Evolutionary conservation across 2,329 filamentous ascomycete genomes (phyloP), one percentile per base, ranked within the genome.

Genomic region (Conoideocrella luteorostrata): DNA sequence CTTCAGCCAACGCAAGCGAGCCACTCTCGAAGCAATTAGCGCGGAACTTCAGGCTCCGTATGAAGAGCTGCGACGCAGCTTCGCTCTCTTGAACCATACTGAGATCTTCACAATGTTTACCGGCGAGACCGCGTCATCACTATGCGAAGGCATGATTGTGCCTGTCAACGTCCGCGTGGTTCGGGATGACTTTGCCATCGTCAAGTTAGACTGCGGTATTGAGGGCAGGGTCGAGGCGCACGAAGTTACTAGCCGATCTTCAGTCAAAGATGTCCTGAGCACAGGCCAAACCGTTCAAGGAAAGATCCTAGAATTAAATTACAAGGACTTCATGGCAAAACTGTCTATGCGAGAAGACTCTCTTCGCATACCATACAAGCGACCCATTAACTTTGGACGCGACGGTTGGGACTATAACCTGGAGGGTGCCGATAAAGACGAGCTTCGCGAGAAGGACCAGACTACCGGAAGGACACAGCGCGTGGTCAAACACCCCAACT

Each of bases 51-150:
- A 93, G 56, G 83, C 85, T 17, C 90, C 93, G 1, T 98, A 95
- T 61, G 93, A 98, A 66, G 93, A 98, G 63, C 74, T 98, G 44
- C 82, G 93, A 36, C 84, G 87, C 54, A 82, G 83, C 50, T 96
- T 94, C 59, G 75, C 78, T 35, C 67, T 76, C 40, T 70, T 95
- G 32, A 72, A 71, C 21, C 74, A 82, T 0, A 83, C 90, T 18
- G 88, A 95, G 53, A 80, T 95, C 47, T 98, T 97, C 65, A 93
- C 89, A 30, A 96, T 96, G 84, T 81, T 97, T 44, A 97, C 93
- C 3, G 93, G 91, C 46, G 93, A 98, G 66, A 97, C 88, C 1
- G 75, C 78, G 47, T 84, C 93, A 1, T 87, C 88, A 1, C 71
- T 98, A 9, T 79, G 80, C 41, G 86, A 91, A 56, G 87, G 86